Conservation (phyloP, 116 monocot genomes). For the Zostera marina region DNA sequence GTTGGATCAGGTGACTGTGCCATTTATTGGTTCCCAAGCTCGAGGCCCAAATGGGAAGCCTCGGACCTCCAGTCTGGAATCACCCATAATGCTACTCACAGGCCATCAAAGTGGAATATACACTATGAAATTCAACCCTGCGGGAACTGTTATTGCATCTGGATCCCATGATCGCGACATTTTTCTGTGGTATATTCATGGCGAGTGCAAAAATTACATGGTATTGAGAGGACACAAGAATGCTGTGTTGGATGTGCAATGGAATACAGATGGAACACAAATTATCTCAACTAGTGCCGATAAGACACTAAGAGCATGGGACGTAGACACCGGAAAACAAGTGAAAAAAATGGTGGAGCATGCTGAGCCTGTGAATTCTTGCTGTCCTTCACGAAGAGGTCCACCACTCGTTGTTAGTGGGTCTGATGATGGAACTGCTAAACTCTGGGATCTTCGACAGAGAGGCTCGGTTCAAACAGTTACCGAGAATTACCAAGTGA, state of each 20-base stretch:
- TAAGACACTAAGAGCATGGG: conserved; percentile 80
- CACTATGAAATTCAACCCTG: conserved; percentile 83
- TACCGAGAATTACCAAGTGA: conserved; percentile 83
- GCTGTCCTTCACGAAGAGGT: conserved; percentile 63
- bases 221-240: conserved; percentile 85
- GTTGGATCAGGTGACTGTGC: conserved; percentile 29
- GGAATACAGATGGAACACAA: conserved; percentile 72
- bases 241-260: conserved; percentile 74
- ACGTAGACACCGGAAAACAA: conserved; percentile 81
- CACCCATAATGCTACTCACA: conserved; percentile 91
- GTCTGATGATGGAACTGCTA: conserved; percentile 87
- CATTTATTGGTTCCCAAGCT: conserved; percentile 23
- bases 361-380: conserved; percentile 74
- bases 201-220: conserved; percentile 92
- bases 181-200: conserved; percentile 79
- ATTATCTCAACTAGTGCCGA: conserved; percentile 88
- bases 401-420: conserved; percentile 81
- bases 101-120: conserved; percentile 89
- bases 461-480: conserved; percentile 80
- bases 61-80: conserved; percentile 71
- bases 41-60: conserved; percentile 34
- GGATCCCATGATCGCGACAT: conserved; percentile 88
- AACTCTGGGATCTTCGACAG: conserved; percentile 84
- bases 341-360: conserved; percentile 96
- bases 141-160: conserved; percentile 71